Base-by-base conservation (phyloP, 148 eudicot genomes). In the Rhododendron ferrugineum region DNA sequence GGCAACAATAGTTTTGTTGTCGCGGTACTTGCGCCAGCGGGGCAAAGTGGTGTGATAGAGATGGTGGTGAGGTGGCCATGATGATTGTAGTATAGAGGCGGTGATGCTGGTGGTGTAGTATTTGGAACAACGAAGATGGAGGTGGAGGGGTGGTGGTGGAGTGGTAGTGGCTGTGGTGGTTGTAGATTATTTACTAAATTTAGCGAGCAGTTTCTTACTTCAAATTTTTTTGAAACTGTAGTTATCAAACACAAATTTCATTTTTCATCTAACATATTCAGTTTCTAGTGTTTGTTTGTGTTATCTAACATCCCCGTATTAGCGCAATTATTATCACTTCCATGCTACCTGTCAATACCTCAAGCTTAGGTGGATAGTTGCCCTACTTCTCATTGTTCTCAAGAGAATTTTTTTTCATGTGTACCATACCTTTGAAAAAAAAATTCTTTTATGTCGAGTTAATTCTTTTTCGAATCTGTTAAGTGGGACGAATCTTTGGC, bases 381-480 rank as follows among this genome's bases (percentile, higher is more conserved):
- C 46, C 11, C 28, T 5, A 11, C 46, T 81, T 2, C 46, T 15
- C 54, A 54, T 54, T 54, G 58, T 54, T 54, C 58, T 83, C 36
- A 30, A 66, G 7, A 22, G 23, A 28, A 22, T 28, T 11, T 5
- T 16, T 74, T 40, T 81, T 22, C n/a, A 72, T 70, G 84, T 52
- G 40, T 28, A 56, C 79, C 54, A 37, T 52, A 16, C 28, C 60
- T 34, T 30, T 13, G 7, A 30, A 75, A 26, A 16, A 16, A 44
- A 18, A 28, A 72, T 72, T 49, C 16, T 83, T 83, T 73, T 30
- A 18, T 72, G 28, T 50, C 37, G 79, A 72, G 46, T 83, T 83
- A n/a, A 32, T 60, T 37, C 0, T 66, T 62, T 82, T 44, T 37
- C 26, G 1, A 15, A 13, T 46, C 14, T 42, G 42, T 47, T 20